phyloP scores from a whole-genome alignment of 129 eudicot species.

The Flaveria bidentis region DNA sequence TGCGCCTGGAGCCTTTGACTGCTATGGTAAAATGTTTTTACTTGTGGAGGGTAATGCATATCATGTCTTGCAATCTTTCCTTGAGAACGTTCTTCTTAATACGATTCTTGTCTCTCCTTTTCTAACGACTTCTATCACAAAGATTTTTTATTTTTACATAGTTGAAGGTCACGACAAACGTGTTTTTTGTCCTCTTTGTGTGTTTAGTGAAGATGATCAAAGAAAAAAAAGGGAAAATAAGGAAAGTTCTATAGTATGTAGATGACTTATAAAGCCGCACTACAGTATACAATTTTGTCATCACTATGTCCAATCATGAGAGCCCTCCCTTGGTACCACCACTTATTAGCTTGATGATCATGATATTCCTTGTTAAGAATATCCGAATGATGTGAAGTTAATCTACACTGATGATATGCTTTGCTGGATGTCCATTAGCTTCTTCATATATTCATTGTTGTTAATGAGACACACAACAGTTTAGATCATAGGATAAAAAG shows the following conservation, averaged over 20 bases:
- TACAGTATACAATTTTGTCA: not conserved
- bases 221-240: not conserved
- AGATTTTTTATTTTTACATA: not conserved
- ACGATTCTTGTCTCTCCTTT: not conserved
- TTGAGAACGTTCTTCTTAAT: not conserved
- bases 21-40: not conserved
- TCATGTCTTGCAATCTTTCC: not conserved
- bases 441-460: not conserved
- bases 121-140: not conserved
- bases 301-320: slow-evolving; percentile 2
- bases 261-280: not conserved
- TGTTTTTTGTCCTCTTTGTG: not conserved
- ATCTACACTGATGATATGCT: not conserved
- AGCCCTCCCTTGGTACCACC: not conserved
- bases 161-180: not conserved
- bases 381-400: not conserved
- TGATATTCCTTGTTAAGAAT: not conserved
- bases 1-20: too few relatives aligned
- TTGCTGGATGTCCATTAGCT: not conserved
- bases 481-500: not conserved
- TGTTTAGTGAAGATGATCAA: not conserved
- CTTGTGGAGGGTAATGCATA: slow-evolving; percentile 3
- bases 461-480: not conserved
- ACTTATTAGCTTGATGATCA: not conserved
- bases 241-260: not conserved